phyloP scores from a whole-genome alignment of 768 basidiomycete species.

The Polyporus arcularius region DNA sequence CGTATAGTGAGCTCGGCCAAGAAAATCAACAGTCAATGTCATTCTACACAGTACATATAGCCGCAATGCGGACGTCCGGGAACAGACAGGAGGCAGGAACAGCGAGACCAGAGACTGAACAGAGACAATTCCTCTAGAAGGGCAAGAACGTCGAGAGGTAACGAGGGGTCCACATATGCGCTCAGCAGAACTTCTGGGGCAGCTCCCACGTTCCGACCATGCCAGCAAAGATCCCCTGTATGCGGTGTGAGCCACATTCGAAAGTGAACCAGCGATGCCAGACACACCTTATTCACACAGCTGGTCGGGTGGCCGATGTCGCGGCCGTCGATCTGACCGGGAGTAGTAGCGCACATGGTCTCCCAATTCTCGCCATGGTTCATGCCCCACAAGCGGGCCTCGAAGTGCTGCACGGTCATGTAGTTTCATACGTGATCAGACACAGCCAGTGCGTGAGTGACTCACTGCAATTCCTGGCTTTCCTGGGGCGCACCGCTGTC shows the following conservation, averaged over 20 bases:
- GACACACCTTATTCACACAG: conserved; percentile 12
- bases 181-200: background rate
- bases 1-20: too few species aligned
- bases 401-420: conserved; percentile 1
- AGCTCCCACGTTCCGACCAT: conserved; percentile 18
- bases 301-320: conserved; percentile 1
- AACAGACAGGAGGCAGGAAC: too few species aligned
- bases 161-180: background rate
- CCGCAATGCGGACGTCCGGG: too few species aligned
- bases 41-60: too few species aligned
- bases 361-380: conserved; percentile 25
- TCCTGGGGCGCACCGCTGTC: conserved; percentile 1
- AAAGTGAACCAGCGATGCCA: background rate
- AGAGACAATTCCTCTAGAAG: too few species aligned
- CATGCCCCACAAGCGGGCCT: conserved; percentile 22
- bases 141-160: background rate
- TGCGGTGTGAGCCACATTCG: background rate
- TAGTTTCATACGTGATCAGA: background rate
- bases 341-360: conserved; percentile 19
- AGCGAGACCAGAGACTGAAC: too few species aligned
- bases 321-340: background rate
- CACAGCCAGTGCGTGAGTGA: background rate
- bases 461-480: conserved; percentile 2
- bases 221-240: conserved; percentile 12
- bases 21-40: too few species aligned